Conservation (phyloP, 495 filamentous ascomycete species). For the Hapsidospora chrysogenum region DNA sequence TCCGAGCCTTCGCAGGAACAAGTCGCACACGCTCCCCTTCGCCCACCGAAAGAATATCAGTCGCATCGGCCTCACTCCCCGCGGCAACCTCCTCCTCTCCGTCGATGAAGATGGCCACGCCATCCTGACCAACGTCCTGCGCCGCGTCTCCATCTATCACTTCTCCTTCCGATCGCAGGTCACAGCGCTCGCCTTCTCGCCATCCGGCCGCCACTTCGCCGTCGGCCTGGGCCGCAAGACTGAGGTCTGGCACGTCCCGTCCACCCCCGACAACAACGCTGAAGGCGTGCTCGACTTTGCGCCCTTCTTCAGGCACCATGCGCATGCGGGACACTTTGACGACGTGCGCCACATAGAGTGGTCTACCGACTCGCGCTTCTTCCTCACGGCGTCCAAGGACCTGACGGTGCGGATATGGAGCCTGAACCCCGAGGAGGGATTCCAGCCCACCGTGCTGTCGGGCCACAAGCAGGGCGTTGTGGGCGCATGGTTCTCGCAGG, state of each 20-base stretch:
- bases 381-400: conserved; percentile 80
- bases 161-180: conserved; percentile 82
- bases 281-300: conserved; percentile 87
- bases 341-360: conserved; percentile 71
- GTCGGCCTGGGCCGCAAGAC: conserved; percentile 70
- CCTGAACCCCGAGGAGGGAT: conserved; percentile 68
- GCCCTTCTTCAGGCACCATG: conserved; percentile 76
- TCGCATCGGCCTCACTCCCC: conserved; percentile 71
- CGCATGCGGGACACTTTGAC: conserved; percentile 79
- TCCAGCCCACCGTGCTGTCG: conserved; percentile 72
- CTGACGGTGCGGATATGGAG: conserved; percentile 92
- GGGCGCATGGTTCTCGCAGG: conserved; percentile 80
- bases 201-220: conserved; percentile 77
- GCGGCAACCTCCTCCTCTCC: conserved; percentile 77
- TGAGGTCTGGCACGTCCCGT: conserved; percentile 92
- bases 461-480: conserved; percentile 79
- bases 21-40: conserved; percentile 87
- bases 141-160: conserved; percentile 73
- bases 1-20: conserved; percentile 62
- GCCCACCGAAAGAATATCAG: conserved; percentile 87
- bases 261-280: conserved; percentile 55
- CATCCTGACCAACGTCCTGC: conserved; percentile 76
- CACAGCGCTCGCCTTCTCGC: conserved; percentile 78
- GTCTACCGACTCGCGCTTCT: conserved; percentile 90
- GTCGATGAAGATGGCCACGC: conserved; percentile 89